Evolutionary conservation across 176 grass and related monocot species (phyloP).

Genomic region (Musa troglodytarum): DNA sequence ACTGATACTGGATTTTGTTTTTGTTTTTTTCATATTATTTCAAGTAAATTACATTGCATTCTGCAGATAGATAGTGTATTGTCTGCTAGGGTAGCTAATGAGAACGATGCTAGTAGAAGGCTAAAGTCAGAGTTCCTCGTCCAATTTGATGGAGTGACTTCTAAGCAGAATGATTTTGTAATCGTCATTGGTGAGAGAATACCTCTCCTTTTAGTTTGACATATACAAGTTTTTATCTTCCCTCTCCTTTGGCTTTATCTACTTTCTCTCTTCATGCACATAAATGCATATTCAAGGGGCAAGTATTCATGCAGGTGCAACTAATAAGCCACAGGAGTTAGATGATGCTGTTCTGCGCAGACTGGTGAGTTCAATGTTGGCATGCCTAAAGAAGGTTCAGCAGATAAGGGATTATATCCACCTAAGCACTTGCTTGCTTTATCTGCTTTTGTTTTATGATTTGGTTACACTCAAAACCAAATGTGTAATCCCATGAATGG

Average conservation of each 20-base stretch:
- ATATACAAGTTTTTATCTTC: background rate
- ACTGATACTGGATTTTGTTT: too few species aligned
- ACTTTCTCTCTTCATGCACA: background rate
- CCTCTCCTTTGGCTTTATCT: background rate
- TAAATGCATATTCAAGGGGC: background rate
- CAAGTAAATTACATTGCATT: background rate
- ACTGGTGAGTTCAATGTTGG: conserved; percentile 42
- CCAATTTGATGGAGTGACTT: conserved; percentile 85
- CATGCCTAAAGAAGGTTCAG: background rate
- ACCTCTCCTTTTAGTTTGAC: background rate
- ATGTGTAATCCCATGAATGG: background rate
- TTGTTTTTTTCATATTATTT: background rate
- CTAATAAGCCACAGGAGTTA: conserved; percentile 97
- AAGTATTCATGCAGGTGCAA: conserved; percentile 58
- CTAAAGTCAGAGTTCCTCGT: conserved; percentile 97
- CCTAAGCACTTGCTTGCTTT: background rate
- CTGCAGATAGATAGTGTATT: conserved; percentile 85
- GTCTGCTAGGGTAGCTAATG: conserved; percentile 86
- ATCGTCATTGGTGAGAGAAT: conserved; percentile 74
- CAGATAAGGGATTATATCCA: background rate
- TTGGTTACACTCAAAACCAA: background rate
- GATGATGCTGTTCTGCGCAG: conserved; percentile 97
- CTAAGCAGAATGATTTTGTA: conserved; percentile 79
- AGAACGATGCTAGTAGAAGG: conserved; percentile 85
- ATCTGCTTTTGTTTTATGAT: background rate